Conservation (phyloP, 1,284 basidiomycete genomes). For the Lentinus polychrous region DNA sequence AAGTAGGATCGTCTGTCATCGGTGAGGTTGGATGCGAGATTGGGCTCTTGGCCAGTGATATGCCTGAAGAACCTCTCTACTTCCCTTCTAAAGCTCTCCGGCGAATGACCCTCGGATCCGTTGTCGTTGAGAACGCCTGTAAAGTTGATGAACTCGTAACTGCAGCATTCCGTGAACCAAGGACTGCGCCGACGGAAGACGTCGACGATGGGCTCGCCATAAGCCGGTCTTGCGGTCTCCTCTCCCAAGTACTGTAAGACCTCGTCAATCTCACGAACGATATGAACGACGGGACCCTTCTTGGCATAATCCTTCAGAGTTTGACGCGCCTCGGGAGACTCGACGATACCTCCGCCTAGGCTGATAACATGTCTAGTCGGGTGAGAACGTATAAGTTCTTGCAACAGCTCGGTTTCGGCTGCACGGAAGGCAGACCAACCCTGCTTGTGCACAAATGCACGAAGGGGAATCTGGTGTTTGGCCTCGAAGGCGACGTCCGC, state of each 20-base stretch:
- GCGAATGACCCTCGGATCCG: constrained; percentile 7
- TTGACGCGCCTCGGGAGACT: constrained; percentile 71
- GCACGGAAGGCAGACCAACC: constrained; percentile 77
- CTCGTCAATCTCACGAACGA: constrained; percentile 64
- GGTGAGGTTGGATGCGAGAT: constrained; percentile 54
- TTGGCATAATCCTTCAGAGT: constrained; percentile 65
- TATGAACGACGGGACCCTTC: constrained; percentile 64
- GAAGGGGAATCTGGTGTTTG: constrained; percentile 57
- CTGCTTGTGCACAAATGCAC: constrained; percentile 71
- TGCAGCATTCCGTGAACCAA: constrained; percentile 85
- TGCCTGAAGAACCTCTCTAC: constrained; percentile 85
- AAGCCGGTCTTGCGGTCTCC: constrained; percentile 78
- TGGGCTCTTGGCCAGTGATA: constrained; percentile 70
- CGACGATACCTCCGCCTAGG: constrained; percentile 95
- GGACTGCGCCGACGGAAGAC: constrained; percentile 82
- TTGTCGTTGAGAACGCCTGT: constrained; percentile 32
- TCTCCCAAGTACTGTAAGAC: constrained; percentile 74
- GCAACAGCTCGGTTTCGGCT: constrained; percentile 52
- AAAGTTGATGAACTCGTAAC: constrained; percentile 81
- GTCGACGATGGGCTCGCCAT: constrained; percentile 78
- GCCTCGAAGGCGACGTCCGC: constrained; percentile 80
- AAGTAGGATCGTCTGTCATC: constrained; percentile 78
- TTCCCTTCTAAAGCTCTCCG: constrained; percentile 33
- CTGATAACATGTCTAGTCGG: constrained; percentile 71
- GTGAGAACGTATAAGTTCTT: constrained; percentile 53